These are phyloP conservation scores for Pleoardoris graminearum DNA, from an alignment of 2,329 filamentous ascomycete genomes.

Conservation along the genomic window DNA sequence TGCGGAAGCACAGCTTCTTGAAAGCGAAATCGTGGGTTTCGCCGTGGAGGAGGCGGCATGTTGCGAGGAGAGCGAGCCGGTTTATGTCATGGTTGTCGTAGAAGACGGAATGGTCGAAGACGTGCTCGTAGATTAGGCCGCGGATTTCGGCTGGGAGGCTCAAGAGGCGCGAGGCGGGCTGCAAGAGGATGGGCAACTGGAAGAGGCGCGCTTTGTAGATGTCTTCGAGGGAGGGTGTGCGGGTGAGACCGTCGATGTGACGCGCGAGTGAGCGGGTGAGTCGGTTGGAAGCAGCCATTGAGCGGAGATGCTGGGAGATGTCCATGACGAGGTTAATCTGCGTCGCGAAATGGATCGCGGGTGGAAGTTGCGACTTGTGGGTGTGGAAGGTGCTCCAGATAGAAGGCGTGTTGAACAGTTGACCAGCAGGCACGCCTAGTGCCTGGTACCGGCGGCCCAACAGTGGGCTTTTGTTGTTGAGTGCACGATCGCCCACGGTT, in stretches of 20 bases:
- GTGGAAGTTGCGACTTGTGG: too few relatives aligned
- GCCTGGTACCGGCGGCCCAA: too few relatives aligned
- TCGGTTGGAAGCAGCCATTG: not conserved
- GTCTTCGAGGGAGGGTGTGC: not conserved
- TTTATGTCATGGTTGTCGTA: not conserved
- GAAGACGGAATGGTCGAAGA: not conserved
- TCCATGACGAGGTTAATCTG: not conserved
- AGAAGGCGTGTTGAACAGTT: too few relatives aligned
- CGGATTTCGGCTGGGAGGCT: slow-evolving; percentile 8
- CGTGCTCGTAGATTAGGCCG: slow-evolving; percentile 4
- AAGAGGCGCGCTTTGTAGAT: slow-evolving; percentile 3
- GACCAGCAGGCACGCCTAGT: too few relatives aligned
- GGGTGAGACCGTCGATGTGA: not conserved
- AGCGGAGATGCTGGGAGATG: not conserved
- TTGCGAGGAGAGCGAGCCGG: slow-evolving; percentile 3
- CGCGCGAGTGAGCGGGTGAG: not conserved
- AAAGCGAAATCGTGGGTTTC: slow-evolving; percentile 6
- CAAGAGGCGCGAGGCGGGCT: slow-evolving; percentile 6
- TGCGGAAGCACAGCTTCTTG: not conserved
- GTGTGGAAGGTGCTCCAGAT: too few relatives aligned
- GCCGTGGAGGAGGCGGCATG: slow-evolving; percentile 11
- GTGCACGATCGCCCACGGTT: too few relatives aligned
- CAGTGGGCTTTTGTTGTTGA: too few relatives aligned
- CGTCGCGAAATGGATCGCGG: too few relatives aligned
- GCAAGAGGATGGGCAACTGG: not conserved